Conservation (phyloP, 345 rosid genomes). For the Gossypium herbaceum region DNA sequence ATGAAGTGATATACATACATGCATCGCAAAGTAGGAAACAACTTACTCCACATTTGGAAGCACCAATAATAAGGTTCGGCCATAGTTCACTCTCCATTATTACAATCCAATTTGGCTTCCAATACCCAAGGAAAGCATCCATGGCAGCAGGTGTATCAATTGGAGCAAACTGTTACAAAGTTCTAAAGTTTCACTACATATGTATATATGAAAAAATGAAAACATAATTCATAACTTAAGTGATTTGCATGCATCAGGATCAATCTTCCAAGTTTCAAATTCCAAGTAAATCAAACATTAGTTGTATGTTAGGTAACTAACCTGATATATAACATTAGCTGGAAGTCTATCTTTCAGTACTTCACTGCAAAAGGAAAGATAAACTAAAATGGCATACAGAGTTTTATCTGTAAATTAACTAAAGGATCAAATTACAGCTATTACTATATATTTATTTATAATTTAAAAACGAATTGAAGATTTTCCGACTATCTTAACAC, state of each 20-base stretch:
- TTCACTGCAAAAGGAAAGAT: slow-evolving; percentile 48
- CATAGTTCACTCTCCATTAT: slow-evolving; percentile 85
- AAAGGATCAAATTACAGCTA: not conserved
- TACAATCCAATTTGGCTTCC: slow-evolving; percentile 74
- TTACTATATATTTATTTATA: not conserved
- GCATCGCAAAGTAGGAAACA: slow-evolving; percentile 14
- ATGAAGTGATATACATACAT: not conserved
- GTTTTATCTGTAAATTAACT: not conserved
- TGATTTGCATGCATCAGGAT: not conserved
- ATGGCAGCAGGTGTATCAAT: slow-evolving; percentile 70
- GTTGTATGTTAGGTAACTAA: slow-evolving; percentile 18
- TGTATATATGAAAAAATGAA: not conserved
- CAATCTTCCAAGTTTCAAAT: not conserved
- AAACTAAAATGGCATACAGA: not conserved
- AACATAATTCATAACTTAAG: not conserved
- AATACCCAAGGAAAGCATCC: slow-evolving; percentile 61
- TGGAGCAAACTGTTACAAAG: slow-evolving; percentile 61
- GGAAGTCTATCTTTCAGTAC: slow-evolving; percentile 72
- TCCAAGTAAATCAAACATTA: not conserved
- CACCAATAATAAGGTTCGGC: slow-evolving; percentile 79
- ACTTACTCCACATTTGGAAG: slow-evolving; percentile 64
- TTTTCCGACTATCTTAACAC: not conserved
- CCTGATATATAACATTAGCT: slow-evolving; percentile 64
- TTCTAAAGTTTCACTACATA: not conserved
- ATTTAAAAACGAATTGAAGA: not conserved